phyloP scores from a whole-genome alignment of 495 filamentous ascomycete species.

The Evansstolkia leycettana region DNA sequence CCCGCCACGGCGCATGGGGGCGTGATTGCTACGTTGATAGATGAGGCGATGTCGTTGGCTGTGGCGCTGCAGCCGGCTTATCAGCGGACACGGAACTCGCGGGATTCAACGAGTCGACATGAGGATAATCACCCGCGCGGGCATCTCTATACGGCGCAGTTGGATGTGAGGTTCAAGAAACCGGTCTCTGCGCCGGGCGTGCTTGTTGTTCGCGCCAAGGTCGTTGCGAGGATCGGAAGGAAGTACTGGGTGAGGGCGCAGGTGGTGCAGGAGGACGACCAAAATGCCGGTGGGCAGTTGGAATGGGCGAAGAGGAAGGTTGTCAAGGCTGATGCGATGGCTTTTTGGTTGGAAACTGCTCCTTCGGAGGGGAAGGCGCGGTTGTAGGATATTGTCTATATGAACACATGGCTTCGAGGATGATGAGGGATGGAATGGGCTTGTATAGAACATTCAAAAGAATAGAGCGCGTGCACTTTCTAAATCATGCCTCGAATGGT shows the following conservation, averaged over 20 bases:
- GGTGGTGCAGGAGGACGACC: constrained; percentile 22
- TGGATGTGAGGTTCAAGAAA: constrained; percentile 29
- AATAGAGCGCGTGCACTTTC: no score
- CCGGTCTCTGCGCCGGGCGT: constrained; percentile 21
- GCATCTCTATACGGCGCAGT: constrained; percentile 24
- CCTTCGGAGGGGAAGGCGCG: constrained; percentile 3
- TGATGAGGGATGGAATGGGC: no score
- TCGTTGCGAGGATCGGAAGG: constrained; percentile 20
- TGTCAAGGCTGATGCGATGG: constrained; percentile 28
- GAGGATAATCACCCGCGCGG: constrained; percentile 10
- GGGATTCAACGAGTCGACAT: no score
- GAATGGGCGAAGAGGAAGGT: constrained; percentile 20
- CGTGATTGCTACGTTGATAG: constrained; percentile 58
- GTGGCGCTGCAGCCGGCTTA: constrained; percentile 17
- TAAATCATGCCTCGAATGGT: no score
- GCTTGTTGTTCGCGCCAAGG: constrained; percentile 19
- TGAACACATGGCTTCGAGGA: no score
- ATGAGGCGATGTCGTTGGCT: constrained; percentile 41
- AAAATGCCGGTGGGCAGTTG: constrained; percentile 11
- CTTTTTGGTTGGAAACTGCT: constrained; percentile 26
- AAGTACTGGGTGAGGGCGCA: constrained; percentile 33
- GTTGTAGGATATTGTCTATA: constrained; percentile 8
- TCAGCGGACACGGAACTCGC: constrained; percentile 4
- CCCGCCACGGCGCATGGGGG: constrained; percentile 29
- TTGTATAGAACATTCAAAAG: no score